phyloP scores from a whole-genome alignment of 768 basidiomycete species.

The Xerocomellus dryophilus region DNA sequence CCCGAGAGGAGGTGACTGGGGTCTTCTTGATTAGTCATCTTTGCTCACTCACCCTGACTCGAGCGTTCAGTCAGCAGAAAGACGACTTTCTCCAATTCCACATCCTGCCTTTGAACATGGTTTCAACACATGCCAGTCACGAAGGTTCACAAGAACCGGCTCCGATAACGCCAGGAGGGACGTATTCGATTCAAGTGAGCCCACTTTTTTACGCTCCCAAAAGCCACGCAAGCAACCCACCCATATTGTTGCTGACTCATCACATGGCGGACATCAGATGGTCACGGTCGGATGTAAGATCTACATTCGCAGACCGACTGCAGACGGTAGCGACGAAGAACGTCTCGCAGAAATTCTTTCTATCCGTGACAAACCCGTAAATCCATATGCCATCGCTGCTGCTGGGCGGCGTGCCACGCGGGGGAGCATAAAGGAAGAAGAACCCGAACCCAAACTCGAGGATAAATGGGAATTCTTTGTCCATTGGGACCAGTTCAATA shows the following conservation, averaged over 20 bases:
- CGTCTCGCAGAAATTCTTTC: constrained; percentile 95
- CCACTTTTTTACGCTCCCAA: constrained; percentile 26
- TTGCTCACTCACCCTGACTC: neutral
- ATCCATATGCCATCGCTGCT: constrained; percentile 44
- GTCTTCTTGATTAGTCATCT: constrained; percentile 24
- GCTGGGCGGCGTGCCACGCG: constrained; percentile 39
- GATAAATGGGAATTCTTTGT: constrained; percentile 94
- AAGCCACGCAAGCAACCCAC: constrained; percentile 11
- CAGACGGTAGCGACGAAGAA: constrained; percentile 77
- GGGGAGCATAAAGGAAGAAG: constrained; percentile 40
- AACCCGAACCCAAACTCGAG: constrained; percentile 55
- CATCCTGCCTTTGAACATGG: constrained; percentile 20
- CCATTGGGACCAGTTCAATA: constrained; percentile 99
- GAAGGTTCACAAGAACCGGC: constrained; percentile 48
- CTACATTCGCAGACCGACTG: constrained; percentile 77
- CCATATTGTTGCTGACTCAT: constrained; percentile 33
- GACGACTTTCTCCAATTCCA: constrained; percentile 6
- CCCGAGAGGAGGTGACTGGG: constrained; percentile 2
- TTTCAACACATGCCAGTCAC: constrained; percentile 31
- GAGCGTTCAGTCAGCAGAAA: constrained; percentile 3
- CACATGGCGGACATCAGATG: constrained; percentile 45
- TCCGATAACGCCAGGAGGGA: constrained; percentile 68
- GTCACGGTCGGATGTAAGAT: constrained; percentile 95
- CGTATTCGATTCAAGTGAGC: constrained; percentile 71
- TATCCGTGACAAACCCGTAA: constrained; percentile 81